phyloP scores from a whole-genome alignment of 345 rosid genomes.

The Euphorbia pulcherrima region DNA sequence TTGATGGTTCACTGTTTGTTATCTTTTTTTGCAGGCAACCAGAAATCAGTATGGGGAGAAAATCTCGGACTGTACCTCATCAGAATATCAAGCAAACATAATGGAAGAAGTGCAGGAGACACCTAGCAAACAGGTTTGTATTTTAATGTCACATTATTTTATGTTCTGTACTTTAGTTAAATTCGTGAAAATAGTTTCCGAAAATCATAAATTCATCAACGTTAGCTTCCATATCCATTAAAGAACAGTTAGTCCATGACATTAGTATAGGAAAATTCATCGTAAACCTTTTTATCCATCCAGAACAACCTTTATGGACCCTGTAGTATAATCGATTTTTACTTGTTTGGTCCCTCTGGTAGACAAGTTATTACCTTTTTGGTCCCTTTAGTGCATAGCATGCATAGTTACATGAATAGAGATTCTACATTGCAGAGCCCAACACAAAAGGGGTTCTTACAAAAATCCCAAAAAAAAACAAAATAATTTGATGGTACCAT shows the following conservation, averaged over 20 bases:
- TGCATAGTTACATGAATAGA: too few relatives aligned
- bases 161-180: not conserved
- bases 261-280: not conserved
- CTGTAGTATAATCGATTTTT: too few relatives aligned
- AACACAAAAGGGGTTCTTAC: too few relatives aligned
- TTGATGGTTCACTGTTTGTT: not conserved
- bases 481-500: too few relatives aligned
- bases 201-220: not conserved
- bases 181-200: not conserved
- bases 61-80: conserved; percentile 20
- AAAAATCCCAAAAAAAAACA: too few relatives aligned
- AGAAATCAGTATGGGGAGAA: conserved; percentile 27
- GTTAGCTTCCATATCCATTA: not conserved
- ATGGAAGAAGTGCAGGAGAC: conserved; percentile 13
- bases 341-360: too few relatives aligned
- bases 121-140: conserved; percentile 40
- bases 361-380: too few relatives aligned
- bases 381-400: too few relatives aligned
- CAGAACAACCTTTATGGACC: too few relatives aligned
- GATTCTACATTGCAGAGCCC: too few relatives aligned
- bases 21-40: conserved; percentile 36
- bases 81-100: conserved; percentile 24
- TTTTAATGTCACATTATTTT: not conserved
- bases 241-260: not conserved
- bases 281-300: too few relatives aligned